Base-by-base conservation (phyloP, 2,329 filamentous ascomycete genomes). In the Sporothrix brasiliensis region DNA sequence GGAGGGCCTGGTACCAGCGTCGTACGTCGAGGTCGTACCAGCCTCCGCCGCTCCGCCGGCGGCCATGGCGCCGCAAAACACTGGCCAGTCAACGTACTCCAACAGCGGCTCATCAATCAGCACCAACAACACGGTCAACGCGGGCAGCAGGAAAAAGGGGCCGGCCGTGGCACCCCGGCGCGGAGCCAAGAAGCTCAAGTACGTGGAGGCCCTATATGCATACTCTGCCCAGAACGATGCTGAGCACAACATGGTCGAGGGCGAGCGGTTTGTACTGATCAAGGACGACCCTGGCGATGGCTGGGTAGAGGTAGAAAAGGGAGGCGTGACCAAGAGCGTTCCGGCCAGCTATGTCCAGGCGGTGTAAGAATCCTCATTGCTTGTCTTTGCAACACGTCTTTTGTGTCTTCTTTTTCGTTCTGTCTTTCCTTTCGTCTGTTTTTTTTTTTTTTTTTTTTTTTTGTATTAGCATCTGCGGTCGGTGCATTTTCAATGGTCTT, bases 281-380 rank as follows among this genome's bases (percentile, higher is more conserved):
- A 93, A 90, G 76, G 89, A 92, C 70, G 94, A 98, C 77, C 87
- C 89, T 0, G 95, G 95, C 1, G 95, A 98, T 81, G 95, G 95
- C 0, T 99, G 95, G 95, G 92, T 90, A 39, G 95, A 98, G 82
- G 95, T 99, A 21, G 95, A 98, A 82, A 93, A 92, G 80, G 93
- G 92, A 21, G 94, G 94, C 1, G 83, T 89, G 53, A 92, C 90
- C 65, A 94, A 89, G 77, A 97, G 93, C 79, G 95, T 99, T 69
- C 95, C 95, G 60, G 94, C 94, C 50, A 97, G 93, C 79, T 99
- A 98, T 82, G 87, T 98, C 72, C 91, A 93, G 80, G 87, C 90
- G 76, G 88, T 92, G 67, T 91, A 83, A 53, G 2, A 1, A 11
- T 58, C 24, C 21, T 14, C 39, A 16, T 56, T 19, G 39, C 34